Evolutionary conservation across 2,329 filamentous ascomycete species (phyloP), one percentile per base, ranked within the genome.

Genomic region (Trichoderma sp.): DNA sequence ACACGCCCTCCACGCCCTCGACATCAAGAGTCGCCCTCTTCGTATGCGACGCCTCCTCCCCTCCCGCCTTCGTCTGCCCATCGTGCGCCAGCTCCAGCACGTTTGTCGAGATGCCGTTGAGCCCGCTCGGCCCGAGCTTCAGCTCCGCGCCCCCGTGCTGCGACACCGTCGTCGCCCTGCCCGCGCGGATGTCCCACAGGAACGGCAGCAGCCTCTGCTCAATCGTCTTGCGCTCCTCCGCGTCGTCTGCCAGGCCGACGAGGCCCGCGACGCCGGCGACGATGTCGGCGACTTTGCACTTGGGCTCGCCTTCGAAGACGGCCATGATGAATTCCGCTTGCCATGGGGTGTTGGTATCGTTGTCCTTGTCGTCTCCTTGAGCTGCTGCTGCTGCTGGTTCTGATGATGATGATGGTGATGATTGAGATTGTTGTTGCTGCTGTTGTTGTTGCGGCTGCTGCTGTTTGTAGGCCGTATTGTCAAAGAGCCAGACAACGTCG

Each of bases 401-500:
- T n/a, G 30, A 30, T 1, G 34, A 39, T 14, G 34, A 14, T 39
- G 34, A 39, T 14, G 34, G 0, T 2, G 34, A 39, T n/a, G n/a
- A n/a, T n/a, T n/a, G n/a, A n/a, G n/a, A n/a, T n/a, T n/a, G n/a
- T n/a, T n/a, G n/a, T 7, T 30, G 28, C 9, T 30, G 26, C 26
- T 28, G 26, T 28, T 28, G 28, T 28, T 28, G 28, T 28, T 28
- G 28, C 10, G 10, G 30, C 78, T 78, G 2, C 77, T 76, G 65
- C 75, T 71, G 19, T 77, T 86, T 85, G 74, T 90, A 94, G 5
- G 93, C 93, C 3, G 91, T 94, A 72, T 95, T 97, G 79, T 98
- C 93, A 55, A 97, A 81, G 7, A 97, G 80, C 94, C 94, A 97
- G 47, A 97, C 88, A 15, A 85, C 87, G 74, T 97, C 90, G 45